Conservation (phyloP, 2,329 filamentous ascomycete species). For the Blastomyces parvus region DNA sequence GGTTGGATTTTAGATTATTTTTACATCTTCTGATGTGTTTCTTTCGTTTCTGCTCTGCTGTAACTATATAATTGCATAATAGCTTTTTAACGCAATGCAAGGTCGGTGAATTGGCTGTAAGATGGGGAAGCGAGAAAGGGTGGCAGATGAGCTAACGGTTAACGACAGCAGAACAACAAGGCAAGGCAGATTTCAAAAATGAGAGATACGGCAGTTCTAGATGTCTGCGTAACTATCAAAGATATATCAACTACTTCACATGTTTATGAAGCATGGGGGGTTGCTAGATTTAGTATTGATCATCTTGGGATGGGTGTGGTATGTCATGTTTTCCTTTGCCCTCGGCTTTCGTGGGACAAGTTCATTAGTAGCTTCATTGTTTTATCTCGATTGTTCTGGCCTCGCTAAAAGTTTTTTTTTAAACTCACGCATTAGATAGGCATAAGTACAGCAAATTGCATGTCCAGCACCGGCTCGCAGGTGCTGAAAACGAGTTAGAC, state of each 20-base stretch:
- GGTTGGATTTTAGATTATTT: background rate
- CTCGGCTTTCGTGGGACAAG: background rate
- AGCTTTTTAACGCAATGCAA: no score
- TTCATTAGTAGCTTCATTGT: conserved; percentile 4
- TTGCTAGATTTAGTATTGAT: background rate
- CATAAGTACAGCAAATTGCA: no score
- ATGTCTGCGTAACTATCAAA: no score
- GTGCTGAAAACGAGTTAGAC: background rate
- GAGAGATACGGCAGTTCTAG: no score
- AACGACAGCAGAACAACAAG: background rate
- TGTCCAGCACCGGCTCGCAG: background rate
- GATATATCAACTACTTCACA: no score
- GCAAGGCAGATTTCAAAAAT: background rate
- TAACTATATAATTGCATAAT: no score
- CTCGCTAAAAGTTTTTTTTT: background rate
- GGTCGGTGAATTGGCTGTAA: no score
- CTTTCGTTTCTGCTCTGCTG: background rate
- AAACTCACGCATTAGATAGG: background rate
- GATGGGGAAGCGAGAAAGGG: no score
- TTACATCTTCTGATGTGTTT: background rate
- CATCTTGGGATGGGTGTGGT: background rate
- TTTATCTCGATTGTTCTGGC: background rate
- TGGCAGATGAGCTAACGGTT: no score
- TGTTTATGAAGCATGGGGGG: background rate
- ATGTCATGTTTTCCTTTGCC: no score